phyloP scores from a whole-genome alignment of 441 rosid species.

The Adansonia rubrostipa region DNA sequence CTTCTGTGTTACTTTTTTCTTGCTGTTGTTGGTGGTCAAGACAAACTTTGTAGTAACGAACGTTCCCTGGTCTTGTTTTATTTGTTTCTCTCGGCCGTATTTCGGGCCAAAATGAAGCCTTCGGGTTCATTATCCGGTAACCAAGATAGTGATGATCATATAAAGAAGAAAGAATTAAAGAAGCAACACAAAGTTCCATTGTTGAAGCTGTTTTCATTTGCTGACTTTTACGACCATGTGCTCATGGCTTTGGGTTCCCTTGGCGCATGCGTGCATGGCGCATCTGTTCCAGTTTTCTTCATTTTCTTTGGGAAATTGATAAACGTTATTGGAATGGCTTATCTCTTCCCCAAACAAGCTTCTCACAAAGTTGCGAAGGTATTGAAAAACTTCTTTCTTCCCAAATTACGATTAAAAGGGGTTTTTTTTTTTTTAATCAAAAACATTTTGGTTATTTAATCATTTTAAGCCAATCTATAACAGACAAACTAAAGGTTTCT shows the following conservation, averaged over 20 bases:
- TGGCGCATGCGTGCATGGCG: constrained; percentile 83
- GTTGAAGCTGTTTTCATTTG: constrained; percentile 73
- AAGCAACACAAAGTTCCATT: constrained; percentile 49
- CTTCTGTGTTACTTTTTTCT: neutral
- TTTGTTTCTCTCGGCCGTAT: neutral
- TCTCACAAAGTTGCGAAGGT: constrained; percentile 91
- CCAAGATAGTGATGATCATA: constrained; percentile 24
- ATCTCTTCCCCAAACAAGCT: constrained; percentile 69
- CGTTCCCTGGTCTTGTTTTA: neutral
- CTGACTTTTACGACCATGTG: constrained; percentile 71
- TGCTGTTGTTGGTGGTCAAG: neutral
- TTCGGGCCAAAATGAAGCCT: constrained; percentile 35
- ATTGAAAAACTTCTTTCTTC: neutral
- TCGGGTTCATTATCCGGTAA: constrained; percentile 6
- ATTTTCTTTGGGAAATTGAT: constrained; percentile 85
- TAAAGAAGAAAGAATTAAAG: constrained; percentile 27
- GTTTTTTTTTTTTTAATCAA: neutral
- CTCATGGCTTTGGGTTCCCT: constrained; percentile 81
- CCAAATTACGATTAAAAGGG: neutral
- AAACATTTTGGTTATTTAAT: too few species aligned
- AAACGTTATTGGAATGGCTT: constrained; percentile 79
- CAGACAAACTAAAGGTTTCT: neutral
- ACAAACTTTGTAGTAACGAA: neutral
- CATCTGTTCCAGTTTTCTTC: constrained; percentile 90
- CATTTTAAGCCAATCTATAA: neutral